Conservation (phyloP, 2,329 filamentous ascomycete species). For the Cryphonectria japonica region DNA sequence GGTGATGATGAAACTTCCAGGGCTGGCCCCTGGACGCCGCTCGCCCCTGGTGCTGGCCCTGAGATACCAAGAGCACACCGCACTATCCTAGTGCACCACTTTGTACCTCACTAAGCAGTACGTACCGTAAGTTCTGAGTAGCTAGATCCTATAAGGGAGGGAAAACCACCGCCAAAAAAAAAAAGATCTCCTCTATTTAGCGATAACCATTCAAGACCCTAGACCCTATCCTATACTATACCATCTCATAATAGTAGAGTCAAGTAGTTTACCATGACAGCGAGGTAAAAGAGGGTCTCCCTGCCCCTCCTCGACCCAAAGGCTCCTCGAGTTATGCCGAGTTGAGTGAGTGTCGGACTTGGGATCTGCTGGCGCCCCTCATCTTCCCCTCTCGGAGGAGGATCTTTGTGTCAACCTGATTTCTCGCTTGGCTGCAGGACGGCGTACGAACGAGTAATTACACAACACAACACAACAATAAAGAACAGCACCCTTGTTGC, state of each 20-base stretch:
- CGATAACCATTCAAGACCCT: not conserved
- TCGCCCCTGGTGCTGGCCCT: not conserved
- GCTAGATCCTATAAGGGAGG: too few species aligned
- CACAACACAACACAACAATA: not conserved
- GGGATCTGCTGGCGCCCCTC: not conserved
- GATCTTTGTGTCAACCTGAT: not conserved
- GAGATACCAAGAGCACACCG: not conserved
- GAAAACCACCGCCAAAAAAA: too few species aligned
- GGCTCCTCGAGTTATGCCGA: not conserved
- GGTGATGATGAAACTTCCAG: slow-evolving; percentile 25
- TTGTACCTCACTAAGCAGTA: too few species aligned
- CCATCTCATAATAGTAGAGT: not conserved
- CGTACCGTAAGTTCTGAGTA: too few species aligned
- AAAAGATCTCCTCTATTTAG: too few species aligned
- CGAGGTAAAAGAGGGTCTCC: not conserved
- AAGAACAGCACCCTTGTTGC: slow-evolving; percentile 15
- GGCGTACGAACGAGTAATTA: slow-evolving; percentile 11
- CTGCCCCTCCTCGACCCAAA: not conserved
- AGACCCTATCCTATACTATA: not conserved
- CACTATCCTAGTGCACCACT: not conserved
- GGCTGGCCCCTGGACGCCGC: slow-evolving; percentile 26
- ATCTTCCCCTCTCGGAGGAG: not conserved
- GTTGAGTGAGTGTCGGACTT: not conserved
- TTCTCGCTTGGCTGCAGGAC: slow-evolving; percentile 16
- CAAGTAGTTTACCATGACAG: not conserved